These are phyloP conservation scores for Paraurostyla sp. DNA, from an alignment of 73 alveolate genomes.

Conservation along the genomic window DNA sequence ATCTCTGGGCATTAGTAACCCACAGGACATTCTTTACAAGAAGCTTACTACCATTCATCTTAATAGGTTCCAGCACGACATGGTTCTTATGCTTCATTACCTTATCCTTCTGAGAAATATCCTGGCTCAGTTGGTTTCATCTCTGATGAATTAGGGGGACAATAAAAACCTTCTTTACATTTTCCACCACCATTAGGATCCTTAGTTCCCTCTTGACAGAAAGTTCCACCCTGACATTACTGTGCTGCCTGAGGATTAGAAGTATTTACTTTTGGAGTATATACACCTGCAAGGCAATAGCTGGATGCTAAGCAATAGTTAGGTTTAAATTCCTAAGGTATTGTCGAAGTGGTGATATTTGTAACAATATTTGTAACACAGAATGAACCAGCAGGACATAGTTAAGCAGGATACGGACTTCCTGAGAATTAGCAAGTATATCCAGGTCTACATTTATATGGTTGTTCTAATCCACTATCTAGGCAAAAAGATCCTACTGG, in stretches of 20 bases:
- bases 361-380: conserved; percentile 65
- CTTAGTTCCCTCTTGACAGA: conserved; percentile 82
- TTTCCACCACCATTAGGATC: conserved; percentile 79
- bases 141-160: conserved; percentile 77
- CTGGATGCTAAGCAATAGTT: conserved; percentile 81
- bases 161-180: conserved; percentile 83
- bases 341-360: conserved; percentile 38
- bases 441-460: conserved; percentile 87
- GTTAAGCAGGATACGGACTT: conserved; percentile 76
- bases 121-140: conserved; percentile 82
- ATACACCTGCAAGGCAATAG: conserved; percentile 83
- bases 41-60: conserved; percentile 40
- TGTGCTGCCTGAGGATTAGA: conserved; percentile 78
- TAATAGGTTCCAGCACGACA: conserved; percentile 88
- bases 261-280: conserved; percentile 77
- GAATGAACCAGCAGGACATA: conserved; percentile 92
- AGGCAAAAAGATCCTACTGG: conserved; percentile 82
- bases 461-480: conserved; percentile 46
- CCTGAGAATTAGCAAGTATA: conserved; percentile 78
- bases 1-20: conserved; percentile 79
- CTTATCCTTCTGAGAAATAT: conserved; percentile 75
- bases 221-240: conserved; percentile 86
- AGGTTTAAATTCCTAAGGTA: conserved; percentile 53
- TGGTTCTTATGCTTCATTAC: conserved; percentile 74
- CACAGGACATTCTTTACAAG: conserved; percentile 72